Conservation (phyloP, 306 rosid species). For the Trifolium pratense region DNA sequence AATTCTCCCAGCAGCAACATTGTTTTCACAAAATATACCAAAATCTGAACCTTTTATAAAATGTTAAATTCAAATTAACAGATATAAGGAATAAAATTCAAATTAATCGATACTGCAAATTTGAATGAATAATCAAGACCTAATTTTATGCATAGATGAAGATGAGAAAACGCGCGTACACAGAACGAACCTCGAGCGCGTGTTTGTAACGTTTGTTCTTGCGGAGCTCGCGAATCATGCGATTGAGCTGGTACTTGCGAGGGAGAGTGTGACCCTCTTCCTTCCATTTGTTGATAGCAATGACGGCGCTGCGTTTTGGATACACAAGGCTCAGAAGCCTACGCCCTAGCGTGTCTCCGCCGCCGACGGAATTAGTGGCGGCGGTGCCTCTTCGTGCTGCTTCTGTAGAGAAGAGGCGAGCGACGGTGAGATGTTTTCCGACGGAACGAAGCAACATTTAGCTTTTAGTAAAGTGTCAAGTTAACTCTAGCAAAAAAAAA, state of each 20-base stretch:
- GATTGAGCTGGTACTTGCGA: conserved; percentile 88
- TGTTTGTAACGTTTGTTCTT: conserved; percentile 80
- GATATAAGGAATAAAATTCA: conserved; percentile 3
- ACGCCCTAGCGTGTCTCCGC: conserved; percentile 72
- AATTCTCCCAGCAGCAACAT: not conserved
- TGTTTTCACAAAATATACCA: not conserved
- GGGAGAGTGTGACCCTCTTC: conserved; percentile 77
- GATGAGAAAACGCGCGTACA: not conserved
- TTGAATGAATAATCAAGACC: not conserved
- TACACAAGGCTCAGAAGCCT: conserved; percentile 74
- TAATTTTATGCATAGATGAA: not conserved
- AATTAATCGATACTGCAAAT: no score
- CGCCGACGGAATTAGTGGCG: conserved; percentile 40
- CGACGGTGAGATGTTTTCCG: conserved; percentile 48
- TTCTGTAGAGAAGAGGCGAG: conserved; percentile 58
- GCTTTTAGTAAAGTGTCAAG: not conserved
- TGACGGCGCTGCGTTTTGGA: conserved; percentile 83
- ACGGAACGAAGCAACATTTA: conserved; percentile 56
- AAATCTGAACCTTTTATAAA: not conserved
- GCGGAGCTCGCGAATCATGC: conserved; percentile 88
- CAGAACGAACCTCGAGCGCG: conserved; percentile 78
- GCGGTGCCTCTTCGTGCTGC: conserved; percentile 34
- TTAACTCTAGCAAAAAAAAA: not conserved
- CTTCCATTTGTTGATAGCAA: conserved; percentile 76
- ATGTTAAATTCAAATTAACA: no score